phyloP scores from a whole-genome alignment of 306 rosid genomes.

The Sicyos edulis region DNA sequence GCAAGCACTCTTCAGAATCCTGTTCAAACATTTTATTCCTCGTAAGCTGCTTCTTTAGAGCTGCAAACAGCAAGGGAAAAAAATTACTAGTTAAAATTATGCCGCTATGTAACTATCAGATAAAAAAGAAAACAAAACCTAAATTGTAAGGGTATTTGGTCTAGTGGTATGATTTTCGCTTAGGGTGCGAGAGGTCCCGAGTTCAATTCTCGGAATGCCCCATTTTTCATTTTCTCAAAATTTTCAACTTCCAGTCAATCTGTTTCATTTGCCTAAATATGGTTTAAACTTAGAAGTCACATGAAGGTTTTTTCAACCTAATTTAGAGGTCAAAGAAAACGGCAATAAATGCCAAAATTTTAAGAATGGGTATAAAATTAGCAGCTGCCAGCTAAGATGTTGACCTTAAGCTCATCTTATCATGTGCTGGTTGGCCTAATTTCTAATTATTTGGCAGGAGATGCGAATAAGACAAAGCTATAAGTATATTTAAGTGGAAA shows the following conservation, averaged over 20 bases:
- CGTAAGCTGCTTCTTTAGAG: too few relatives aligned
- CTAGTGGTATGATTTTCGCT: slow-evolving; percentile 17
- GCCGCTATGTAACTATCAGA: too few relatives aligned
- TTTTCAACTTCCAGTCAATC: too few relatives aligned
- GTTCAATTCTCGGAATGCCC: neutral
- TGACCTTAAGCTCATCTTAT: neutral
- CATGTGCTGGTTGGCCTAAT: neutral
- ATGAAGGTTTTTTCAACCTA: neutral
- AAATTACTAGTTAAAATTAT: too few relatives aligned
- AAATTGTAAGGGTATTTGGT: neutral
- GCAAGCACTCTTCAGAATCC: too few relatives aligned
- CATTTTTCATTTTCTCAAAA: too few relatives aligned
- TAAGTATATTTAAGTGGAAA: neutral
- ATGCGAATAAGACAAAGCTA: neutral
- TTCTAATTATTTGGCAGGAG: neutral
- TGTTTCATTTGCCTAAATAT: too few relatives aligned
- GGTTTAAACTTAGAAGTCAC: neutral
- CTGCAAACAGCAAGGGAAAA: too few relatives aligned
- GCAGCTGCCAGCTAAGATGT: neutral
- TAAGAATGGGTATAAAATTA: neutral
- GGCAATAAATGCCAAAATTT: neutral
- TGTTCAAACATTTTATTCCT: too few relatives aligned
- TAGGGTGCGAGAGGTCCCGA: slow-evolving; percentile 12
- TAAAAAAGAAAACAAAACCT: too few relatives aligned
- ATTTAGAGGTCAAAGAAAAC: neutral